These are phyloP conservation scores for Ceratorhiza oryzae-sativae DNA, from an alignment of 1,284 basidiomycete genomes.

Conservation along the genomic window DNA sequence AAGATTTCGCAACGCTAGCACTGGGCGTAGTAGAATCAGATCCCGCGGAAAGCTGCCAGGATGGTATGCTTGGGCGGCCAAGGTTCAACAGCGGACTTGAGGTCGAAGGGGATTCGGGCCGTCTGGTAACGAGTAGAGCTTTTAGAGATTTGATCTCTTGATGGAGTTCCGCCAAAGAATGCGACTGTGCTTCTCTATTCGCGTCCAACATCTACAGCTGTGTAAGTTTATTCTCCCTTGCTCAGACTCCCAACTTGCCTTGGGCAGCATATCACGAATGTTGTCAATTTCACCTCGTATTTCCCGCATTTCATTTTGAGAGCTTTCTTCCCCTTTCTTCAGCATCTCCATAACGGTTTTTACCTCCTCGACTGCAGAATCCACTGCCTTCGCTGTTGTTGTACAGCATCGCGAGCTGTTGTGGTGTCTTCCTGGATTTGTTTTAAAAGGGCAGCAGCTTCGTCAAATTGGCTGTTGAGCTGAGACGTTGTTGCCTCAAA, in stretches of 20 bases:
- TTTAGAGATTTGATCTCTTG: slow-evolving; percentile 96
- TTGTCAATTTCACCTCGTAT: slow-evolving; percentile 90
- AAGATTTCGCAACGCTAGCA: not conserved
- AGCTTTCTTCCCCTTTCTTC: slow-evolving; percentile 77
- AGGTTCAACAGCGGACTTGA: slow-evolving; percentile 51
- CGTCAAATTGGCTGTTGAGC: slow-evolving; percentile 91
- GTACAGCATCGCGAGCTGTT: slow-evolving; percentile 76
- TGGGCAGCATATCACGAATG: slow-evolving; percentile 89
- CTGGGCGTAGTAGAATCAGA: slow-evolving; percentile 21
- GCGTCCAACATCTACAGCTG: slow-evolving; percentile 86
- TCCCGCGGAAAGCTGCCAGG: slow-evolving; percentile 77
- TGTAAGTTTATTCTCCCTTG: slow-evolving; percentile 36
- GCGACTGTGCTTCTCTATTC: slow-evolving; percentile 82
- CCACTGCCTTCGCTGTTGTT: slow-evolving; percentile 82
- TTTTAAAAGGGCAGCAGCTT: slow-evolving; percentile 81
- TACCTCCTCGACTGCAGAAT: slow-evolving; percentile 80
- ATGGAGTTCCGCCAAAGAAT: slow-evolving; percentile 80
- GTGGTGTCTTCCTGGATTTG: slow-evolving; percentile 82
- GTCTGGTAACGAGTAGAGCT: slow-evolving; percentile 84
- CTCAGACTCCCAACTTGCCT: slow-evolving; percentile 58
- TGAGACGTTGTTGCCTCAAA: slow-evolving; percentile 90
- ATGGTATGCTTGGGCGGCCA: slow-evolving; percentile 80
- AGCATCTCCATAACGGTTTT: slow-evolving; percentile 79
- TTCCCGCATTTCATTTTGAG: slow-evolving; percentile 90
- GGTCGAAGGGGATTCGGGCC: slow-evolving; percentile 63